These are phyloP conservation scores for Geosmithia flava DNA, from an alignment of 2,329 filamentous ascomycete species.

Conservation along the genomic window DNA sequence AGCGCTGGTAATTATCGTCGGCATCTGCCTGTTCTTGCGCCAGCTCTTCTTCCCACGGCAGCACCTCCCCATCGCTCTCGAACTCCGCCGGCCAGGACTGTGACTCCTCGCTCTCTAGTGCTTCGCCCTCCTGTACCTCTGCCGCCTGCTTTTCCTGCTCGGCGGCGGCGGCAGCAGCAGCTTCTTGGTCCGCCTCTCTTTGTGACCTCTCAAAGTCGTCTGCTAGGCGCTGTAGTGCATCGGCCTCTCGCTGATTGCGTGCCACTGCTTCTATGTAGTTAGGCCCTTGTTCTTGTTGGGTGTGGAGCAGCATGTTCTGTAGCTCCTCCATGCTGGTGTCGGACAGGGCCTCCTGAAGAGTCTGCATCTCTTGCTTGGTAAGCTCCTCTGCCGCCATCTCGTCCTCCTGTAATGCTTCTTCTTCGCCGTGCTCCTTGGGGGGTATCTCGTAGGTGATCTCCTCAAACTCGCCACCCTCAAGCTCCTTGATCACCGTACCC, in stretches of 20 bases:
- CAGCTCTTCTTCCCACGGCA: not conserved
- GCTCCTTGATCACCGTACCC: constrained; percentile 38
- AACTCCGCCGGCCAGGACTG: constrained; percentile 4
- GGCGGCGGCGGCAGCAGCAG: constrained; percentile 4
- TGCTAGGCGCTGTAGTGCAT: constrained; percentile 40
- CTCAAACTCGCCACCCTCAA: constrained; percentile 44
- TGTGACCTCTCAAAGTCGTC: constrained; percentile 40
- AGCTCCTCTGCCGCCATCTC: constrained; percentile 7
- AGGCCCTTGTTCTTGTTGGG: constrained; percentile 5
- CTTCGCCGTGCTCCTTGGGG: constrained; percentile 1
- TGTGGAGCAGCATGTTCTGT: not conserved
- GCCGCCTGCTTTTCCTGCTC: constrained; percentile 13
- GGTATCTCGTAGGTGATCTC: constrained; percentile 40
- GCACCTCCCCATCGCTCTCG: constrained; percentile 5
- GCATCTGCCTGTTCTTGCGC: constrained; percentile 18
- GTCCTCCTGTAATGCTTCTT: not conserved
- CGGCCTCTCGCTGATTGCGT: constrained; percentile 41
- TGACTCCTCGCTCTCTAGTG: constrained; percentile 1
- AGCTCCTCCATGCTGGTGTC: not conserved
- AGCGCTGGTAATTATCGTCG: constrained; percentile 28
- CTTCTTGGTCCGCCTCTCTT: constrained; percentile 13
- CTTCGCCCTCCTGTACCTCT: constrained; percentile 14
- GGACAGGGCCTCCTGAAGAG: not conserved
- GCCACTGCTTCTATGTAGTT: constrained; percentile 35
- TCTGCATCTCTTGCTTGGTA: not conserved